Evolutionary conservation across 768 basidiomycete genomes (phyloP), one percentile per base, ranked within the genome.

Genomic region (Boletus reticulatus): DNA sequence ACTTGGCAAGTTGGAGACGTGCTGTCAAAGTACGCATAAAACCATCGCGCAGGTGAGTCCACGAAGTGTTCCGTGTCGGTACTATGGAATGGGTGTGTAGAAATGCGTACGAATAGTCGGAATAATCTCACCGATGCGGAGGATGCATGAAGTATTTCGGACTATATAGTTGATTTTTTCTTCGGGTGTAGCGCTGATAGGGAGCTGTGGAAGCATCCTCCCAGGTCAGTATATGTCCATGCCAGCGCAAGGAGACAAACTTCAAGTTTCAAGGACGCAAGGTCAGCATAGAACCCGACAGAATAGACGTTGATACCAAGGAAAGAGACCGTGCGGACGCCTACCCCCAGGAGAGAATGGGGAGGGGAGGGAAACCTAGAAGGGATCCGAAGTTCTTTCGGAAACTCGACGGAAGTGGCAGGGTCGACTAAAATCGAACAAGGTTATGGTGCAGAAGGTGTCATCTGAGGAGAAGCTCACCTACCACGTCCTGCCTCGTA

Each of bases 271-370:
- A 85, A 82, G 57, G 85, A 82, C n/a, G 75, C 64, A 43, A 93
- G 73, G 67, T 96, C 92, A 7, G 91, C 88, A 69, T 96, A 97
- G 73, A 97, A 93, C 3, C 83, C 94, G 34, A 92, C 84, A 12
- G 88, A 89, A 72, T 97, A 97, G 16, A 96, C 94, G 66, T 91
- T 85, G 59, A 97, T 82, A 8, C 86, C 80, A 38, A 96, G 77
- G 72, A 97, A 94, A 14, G 92, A 93, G 31, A 97, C 93, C 0
- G 87, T 91, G 48, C 94, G 79, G 38, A 94, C 92, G 22, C 94
- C 94, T 1, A 92, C 75, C 7, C 94, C 94, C 19, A 97, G 73
- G 6, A 96, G 80, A 12, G 84, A 80, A 62, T 91, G 81, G 2
- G 80, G 72, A 10, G 88, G 83, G 7, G 83, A 70, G 11, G 82